phyloP scores from a whole-genome alignment of 192 early-diverging fungal species.

The Nowakowskiella sp. region DNA sequence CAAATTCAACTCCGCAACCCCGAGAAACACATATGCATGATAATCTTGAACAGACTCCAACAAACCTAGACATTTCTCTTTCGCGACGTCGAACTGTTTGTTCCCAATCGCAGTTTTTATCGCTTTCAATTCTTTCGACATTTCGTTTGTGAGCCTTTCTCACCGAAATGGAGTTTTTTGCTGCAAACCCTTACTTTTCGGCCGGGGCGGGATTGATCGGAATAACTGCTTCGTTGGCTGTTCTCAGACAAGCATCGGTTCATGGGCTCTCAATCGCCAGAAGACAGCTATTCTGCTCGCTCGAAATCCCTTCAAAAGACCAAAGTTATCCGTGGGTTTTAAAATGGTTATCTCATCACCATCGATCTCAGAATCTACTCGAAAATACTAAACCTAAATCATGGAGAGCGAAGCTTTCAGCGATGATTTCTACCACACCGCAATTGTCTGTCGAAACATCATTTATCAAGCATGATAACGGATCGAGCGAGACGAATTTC shows the following conservation, averaged over 20 bases:
- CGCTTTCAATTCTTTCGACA: too few relatives aligned
- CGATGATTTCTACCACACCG: neutral
- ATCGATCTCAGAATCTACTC: too few relatives aligned
- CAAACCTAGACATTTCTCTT: too few relatives aligned
- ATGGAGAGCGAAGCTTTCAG: conserved; percentile 24
- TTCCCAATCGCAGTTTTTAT: too few relatives aligned
- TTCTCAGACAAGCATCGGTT: conserved; percentile 63
- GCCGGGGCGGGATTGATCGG: conserved; percentile 86
- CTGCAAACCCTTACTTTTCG: conserved; percentile 86
- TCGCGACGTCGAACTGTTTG: too few relatives aligned
- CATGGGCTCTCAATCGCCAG: conserved; percentile 64
- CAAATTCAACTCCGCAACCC: conserved; percentile 20
- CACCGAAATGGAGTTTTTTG: conserved; percentile 29
- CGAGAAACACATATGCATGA: conserved; percentile 37
- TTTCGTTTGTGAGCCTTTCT: too few relatives aligned
- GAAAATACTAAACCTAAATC: neutral
- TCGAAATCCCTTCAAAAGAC: conserved; percentile 93
- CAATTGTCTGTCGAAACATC: conserved; percentile 82
- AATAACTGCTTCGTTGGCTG: conserved; percentile 71
- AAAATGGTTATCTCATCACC: conserved; percentile 79
- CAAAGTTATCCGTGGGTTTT: conserved; percentile 90
- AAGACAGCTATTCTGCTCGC: conserved; percentile 74
- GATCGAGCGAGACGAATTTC: conserved; percentile 74
- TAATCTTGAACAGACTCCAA: conserved; percentile 29
- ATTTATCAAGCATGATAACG: conserved; percentile 85